Conservation (phyloP, 2,329 filamentous ascomycete genomes). For the Aureobasidium mangrovei region DNA sequence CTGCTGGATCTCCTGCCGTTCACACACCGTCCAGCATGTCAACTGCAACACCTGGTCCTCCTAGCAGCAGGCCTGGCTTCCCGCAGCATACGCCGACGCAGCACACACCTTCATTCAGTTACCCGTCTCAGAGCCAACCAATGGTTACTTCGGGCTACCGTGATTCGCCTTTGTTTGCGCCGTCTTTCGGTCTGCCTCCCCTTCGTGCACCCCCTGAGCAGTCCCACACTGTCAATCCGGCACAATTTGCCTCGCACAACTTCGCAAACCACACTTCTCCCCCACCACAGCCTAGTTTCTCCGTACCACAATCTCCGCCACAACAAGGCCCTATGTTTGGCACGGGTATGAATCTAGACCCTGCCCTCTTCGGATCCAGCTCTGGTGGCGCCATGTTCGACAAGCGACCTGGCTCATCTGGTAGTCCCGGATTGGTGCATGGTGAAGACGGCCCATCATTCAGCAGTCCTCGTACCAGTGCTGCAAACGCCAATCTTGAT, state of each 20-base stretch:
- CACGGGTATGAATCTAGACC: constrained; percentile 15
- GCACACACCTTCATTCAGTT: constrained; percentile 21
- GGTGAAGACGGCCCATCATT: constrained; percentile 7
- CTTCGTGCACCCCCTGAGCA: constrained; percentile 15
- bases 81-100: constrained; percentile 17
- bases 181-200: constrained; percentile 17
- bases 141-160: constrained; percentile 19
- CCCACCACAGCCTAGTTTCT: constrained; percentile 12
- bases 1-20: constrained; percentile 23
- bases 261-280: constrained; percentile 13
- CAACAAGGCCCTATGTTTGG: constrained; percentile 9
- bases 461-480: constrained; percentile 24
- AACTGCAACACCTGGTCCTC: constrained; percentile 10
- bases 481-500: constrained; percentile 22
- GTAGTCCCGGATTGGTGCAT: constrained; percentile 9
- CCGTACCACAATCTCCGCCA: constrained; percentile 5
- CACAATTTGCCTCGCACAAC: constrained; percentile 13
- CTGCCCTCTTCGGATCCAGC: constrained; percentile 14
- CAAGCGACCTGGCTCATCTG: constrained; percentile 23
- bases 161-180: constrained; percentile 23
- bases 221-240: constrained; percentile 16
- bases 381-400: constrained; percentile 24
- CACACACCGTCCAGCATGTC: constrained; percentile 17
- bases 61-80: constrained; percentile 16
- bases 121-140: constrained; percentile 16